Percentiles rank a stretch among this genome's conserved stretches.
Conservation (phyloP, 2,329 filamentous ascomycete species). For the Colletotrichum trifolii region DNA sequence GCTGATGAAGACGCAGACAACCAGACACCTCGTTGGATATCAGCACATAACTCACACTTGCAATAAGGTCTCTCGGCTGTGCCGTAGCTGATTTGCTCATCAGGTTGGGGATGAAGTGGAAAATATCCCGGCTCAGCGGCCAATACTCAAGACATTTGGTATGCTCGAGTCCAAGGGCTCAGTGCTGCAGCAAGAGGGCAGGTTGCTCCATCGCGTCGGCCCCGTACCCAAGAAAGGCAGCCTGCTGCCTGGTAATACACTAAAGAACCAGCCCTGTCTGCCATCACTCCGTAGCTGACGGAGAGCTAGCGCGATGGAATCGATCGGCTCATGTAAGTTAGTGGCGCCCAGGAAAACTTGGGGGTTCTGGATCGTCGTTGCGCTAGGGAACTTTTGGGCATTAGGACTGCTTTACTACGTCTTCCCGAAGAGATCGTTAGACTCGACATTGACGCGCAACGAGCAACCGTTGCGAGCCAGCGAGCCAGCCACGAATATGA, state of each 20-base stretch:
- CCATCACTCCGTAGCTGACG: conserved; percentile 4
- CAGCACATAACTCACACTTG: too few relatives aligned
- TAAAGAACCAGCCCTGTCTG: conserved; percentile 9
- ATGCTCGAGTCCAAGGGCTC: too few relatives aligned
- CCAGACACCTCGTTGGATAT: too few relatives aligned
- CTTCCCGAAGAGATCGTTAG: neutral
- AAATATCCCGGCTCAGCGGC: too few relatives aligned
- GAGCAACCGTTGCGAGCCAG: neutral
- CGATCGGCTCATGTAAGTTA: conserved; percentile 18
- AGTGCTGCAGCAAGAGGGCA: neutral
- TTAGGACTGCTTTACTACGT: conserved; percentile 5
- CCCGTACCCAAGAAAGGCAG: conserved; percentile 24
- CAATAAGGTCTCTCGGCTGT: too few relatives aligned
- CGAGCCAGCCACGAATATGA: conserved; percentile 22
- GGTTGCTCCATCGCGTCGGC: conserved; percentile 4
- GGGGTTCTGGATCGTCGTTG: neutral
- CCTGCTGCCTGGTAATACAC: conserved; percentile 11
- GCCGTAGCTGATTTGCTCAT: too few relatives aligned
- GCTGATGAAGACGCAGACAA: too few relatives aligned
- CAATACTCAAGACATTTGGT: too few relatives aligned
- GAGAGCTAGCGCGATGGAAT: conserved; percentile 14
- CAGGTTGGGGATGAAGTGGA: too few relatives aligned
- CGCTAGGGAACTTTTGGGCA: conserved; percentile 8
- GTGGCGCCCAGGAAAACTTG: conserved; percentile 8
- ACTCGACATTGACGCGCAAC: conserved; percentile 1